These are phyloP conservation scores for Laburnicola sp. DNA, from an alignment of 2,329 filamentous ascomycete genomes.

Conservation along the genomic window DNA sequence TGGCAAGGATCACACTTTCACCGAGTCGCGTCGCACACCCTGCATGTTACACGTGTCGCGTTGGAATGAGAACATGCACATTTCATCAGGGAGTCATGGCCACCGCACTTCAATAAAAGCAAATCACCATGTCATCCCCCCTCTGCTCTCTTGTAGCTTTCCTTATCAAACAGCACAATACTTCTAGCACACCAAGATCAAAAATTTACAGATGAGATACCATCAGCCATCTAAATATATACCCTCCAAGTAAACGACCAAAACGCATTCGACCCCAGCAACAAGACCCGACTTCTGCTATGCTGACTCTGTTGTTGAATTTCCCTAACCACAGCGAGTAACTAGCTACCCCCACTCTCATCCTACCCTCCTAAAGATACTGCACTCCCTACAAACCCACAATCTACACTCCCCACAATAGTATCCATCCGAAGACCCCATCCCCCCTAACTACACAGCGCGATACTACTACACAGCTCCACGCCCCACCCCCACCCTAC, in stretches of 20 bases:
- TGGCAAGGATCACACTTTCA: background rate
- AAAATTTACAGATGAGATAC: too few species aligned
- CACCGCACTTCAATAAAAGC: too few species aligned
- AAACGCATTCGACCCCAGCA: background rate
- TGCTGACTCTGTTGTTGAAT: background rate
- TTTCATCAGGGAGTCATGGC: too few species aligned
- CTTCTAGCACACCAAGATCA: too few species aligned
- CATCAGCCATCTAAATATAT: too few species aligned
- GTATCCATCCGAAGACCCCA: too few species aligned
- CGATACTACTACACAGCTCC: background rate
- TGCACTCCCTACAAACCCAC: background rate
- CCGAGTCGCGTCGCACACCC: background rate
- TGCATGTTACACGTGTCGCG: background rate
- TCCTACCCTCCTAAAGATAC: background rate
- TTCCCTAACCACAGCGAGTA: background rate
- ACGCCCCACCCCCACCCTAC: conserved; percentile 20
- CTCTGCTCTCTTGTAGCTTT: background rate
- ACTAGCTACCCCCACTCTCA: background rate
- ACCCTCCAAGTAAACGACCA: background rate
- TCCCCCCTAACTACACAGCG: too few species aligned
- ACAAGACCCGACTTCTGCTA: background rate
- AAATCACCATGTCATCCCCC: too few species aligned
- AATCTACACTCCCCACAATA: too few species aligned
- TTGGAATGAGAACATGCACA: too few species aligned
- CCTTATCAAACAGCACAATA: too few species aligned